Evolutionary conservation across 495 filamentous ascomycete genomes (phyloP).

Genomic region (Talaromyces liani): DNA sequence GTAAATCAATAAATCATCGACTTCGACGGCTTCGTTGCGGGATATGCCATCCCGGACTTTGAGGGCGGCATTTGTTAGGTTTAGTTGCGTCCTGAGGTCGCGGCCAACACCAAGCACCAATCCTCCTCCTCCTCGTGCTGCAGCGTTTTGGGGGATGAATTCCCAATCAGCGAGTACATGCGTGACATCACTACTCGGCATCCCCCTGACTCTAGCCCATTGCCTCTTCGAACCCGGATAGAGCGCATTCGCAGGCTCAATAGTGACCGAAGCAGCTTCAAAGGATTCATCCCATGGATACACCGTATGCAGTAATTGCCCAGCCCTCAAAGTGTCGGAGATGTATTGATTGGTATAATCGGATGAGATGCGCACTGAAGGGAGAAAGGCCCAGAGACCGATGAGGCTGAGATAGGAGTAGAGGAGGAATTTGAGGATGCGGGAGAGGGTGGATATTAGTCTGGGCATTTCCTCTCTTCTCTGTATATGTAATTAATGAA

Average conservation of each 20-base stretch:
- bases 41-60: background rate
- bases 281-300: background rate
- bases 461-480: too few relatives aligned
- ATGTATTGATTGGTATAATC: background rate
- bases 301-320: background rate
- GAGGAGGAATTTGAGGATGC: background rate
- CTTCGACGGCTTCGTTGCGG: background rate
- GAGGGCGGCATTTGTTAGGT: slow-evolving; percentile 2
- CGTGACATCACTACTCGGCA: background rate
- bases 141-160: background rate
- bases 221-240: background rate
- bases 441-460: slow-evolving; percentile 2
- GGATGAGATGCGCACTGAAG: background rate
- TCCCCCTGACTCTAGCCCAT: background rate
- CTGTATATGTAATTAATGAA: background rate
- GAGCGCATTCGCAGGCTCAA: background rate
- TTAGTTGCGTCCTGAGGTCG: background rate
- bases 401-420: slow-evolving; percentile 4
- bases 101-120: background rate
- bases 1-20: background rate
- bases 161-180: background rate
- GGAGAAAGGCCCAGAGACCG: slow-evolving; percentile 7
- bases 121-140: too few relatives aligned
- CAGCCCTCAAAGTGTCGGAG: background rate
- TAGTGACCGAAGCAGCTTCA: background rate